Evolutionary conservation across 306 rosid species (phyloP).

Genomic region (Purshia tridentata): DNA sequence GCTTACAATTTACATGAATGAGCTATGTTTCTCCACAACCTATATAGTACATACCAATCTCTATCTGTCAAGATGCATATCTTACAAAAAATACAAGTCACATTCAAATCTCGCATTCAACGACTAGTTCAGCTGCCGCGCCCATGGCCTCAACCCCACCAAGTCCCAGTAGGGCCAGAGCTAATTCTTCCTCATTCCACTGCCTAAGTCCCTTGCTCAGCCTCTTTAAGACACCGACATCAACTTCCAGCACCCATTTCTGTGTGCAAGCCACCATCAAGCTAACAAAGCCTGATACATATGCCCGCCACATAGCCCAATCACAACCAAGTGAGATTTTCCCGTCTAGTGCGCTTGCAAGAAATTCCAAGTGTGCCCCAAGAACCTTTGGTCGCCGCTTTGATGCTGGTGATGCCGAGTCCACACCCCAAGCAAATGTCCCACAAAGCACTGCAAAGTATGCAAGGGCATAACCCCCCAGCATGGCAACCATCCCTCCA

Average conservation of each 20-base stretch:
- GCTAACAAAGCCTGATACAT: slow-evolving; percentile 67
- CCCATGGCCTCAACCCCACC: slow-evolving; percentile 82
- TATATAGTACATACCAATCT: background rate
- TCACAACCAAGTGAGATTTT: slow-evolving; percentile 58
- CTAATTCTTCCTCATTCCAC: slow-evolving; percentile 72
- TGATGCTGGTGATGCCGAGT: slow-evolving; percentile 40
- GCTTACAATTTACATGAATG: slow-evolving; percentile 17
- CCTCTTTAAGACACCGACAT: slow-evolving; percentile 60
- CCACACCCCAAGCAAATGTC: slow-evolving; percentile 82
- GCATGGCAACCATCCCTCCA: slow-evolving; percentile 62
- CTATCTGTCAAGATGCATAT: background rate
- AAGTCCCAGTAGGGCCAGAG: slow-evolving; percentile 65
- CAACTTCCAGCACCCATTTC: slow-evolving; percentile 61
- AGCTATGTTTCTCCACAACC: slow-evolving; percentile 3
- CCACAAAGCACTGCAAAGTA: slow-evolving; percentile 63
- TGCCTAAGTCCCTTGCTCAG: slow-evolving; percentile 63
- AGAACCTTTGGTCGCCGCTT: slow-evolving; percentile 56
- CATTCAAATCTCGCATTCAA: slow-evolving; percentile 38
- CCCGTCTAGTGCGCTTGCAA: slow-evolving; percentile 59
- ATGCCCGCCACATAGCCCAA: slow-evolving; percentile 65
- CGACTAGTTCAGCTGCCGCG: slow-evolving; percentile 71
- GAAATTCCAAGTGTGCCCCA: slow-evolving; percentile 64
- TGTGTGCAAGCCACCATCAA: slow-evolving; percentile 67
- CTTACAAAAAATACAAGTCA: background rate
- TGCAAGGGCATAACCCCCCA: slow-evolving; percentile 81